These are phyloP conservation scores for Agapanthus africanus DNA, from an alignment of 106 monocot genomes.

Conservation along the genomic window DNA sequence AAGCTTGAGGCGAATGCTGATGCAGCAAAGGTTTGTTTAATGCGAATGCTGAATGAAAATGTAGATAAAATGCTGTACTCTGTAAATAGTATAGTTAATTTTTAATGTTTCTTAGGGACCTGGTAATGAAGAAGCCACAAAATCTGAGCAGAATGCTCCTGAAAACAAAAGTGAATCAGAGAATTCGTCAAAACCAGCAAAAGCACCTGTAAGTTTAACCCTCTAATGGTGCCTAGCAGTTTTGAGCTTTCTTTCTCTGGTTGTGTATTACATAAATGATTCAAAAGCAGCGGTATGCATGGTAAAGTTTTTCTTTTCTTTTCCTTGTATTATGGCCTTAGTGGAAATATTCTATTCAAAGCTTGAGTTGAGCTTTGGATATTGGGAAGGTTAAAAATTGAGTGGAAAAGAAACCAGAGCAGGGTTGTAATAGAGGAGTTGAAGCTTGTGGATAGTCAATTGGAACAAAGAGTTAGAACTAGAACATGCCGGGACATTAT, in stretches of 20 bases:
- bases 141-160: conserved; percentile 14
- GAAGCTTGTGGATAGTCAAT: too few species aligned
- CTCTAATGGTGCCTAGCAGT: neutral
- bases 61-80: neutral
- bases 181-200: conserved; percentile 19
- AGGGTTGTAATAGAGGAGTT: too few species aligned
- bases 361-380: too few species aligned
- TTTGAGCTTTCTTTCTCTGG: neutral
- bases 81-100: neutral
- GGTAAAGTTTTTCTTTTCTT: too few species aligned
- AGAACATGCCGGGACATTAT: too few species aligned
- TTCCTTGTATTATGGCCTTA: too few species aligned
- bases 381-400: too few species aligned
- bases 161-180: conserved; percentile 39
- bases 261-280: too few species aligned
- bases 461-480: too few species aligned
- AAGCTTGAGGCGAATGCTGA: conserved; percentile 59
- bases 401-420: too few species aligned
- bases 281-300: too few species aligned
- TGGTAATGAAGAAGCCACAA: conserved; percentile 23
- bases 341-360: too few species aligned
- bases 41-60: neutral
- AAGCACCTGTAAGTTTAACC: conserved; percentile 13
- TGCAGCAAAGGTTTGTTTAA: conserved; percentile 32
- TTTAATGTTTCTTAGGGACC: conserved; percentile 22